A percentile compares a stretch with the other conserved stretches of the same genome.
Evolutionary conservation across 2,329 filamentous ascomycete genomes (phyloP).

Genomic region (Penicillium sp.): DNA sequence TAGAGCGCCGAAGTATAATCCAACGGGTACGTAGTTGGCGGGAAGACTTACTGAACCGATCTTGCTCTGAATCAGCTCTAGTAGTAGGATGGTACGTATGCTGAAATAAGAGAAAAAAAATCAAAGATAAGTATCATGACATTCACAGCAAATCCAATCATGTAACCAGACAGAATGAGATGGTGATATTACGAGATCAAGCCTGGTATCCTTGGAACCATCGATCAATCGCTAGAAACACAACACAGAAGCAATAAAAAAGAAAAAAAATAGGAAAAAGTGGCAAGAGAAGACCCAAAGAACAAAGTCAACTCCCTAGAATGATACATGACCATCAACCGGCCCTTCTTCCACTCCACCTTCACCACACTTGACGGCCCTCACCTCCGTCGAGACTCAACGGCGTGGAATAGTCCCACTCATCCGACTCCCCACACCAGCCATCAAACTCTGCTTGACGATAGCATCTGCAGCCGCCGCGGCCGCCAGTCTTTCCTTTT

Average conservation of each 20-base stretch:
- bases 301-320: constrained; percentile 6
- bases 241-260: constrained; percentile 4
- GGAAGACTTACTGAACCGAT: background rate
- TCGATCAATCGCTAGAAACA: constrained; percentile 12
- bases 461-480: constrained; percentile 91
- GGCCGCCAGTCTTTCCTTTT: constrained; percentile 90
- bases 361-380: too few relatives aligned
- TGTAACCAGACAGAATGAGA: constrained; percentile 4
- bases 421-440: constrained; percentile 59
- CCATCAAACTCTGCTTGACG: constrained; percentile 83
- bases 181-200: constrained; percentile 14
- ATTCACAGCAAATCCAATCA: constrained; percentile 5
- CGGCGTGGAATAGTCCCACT: constrained; percentile 47
- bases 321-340: background rate
- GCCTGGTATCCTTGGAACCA: constrained; percentile 11
- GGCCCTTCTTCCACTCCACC: background rate
- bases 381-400: constrained; percentile 17
- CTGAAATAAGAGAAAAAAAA: background rate
- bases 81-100: background rate
- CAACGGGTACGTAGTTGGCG: background rate
- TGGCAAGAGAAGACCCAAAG: background rate
- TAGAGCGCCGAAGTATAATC: background rate
- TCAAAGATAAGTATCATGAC: background rate
- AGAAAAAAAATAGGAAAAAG: constrained; percentile 5
- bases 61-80: background rate